Percentiles rank a stretch among this genome's conserved stretches.
phyloP scores from a whole-genome alignment of 2,329 filamentous ascomycete species.

The Tolypocladium amazonense region DNA sequence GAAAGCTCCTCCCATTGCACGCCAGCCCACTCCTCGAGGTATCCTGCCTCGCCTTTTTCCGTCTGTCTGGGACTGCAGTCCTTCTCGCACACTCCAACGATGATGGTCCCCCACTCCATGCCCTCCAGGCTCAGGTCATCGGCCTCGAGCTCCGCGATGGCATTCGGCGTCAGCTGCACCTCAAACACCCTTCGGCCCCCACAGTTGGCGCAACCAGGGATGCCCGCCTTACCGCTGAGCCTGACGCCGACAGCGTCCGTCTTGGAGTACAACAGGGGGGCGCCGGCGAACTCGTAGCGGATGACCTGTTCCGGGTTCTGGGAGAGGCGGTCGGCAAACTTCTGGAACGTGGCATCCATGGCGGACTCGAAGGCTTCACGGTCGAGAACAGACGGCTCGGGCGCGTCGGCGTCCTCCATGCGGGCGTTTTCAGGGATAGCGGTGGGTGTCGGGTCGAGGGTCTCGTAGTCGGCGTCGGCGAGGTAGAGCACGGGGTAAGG shows the following conservation, averaged over 20 bases:
- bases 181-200: constrained; percentile 72
- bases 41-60: constrained; percentile 55
- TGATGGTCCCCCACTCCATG: constrained; percentile 97
- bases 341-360: constrained; percentile 68
- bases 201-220: constrained; percentile 72
- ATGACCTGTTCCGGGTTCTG: constrained; percentile 79
- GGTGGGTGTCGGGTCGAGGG: constrained; percentile 51
- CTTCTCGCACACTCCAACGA: constrained; percentile 71
- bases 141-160: constrained; percentile 78
- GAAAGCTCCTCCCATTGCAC: constrained; percentile 89
- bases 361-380: constrained; percentile 62
- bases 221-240: constrained; percentile 36
- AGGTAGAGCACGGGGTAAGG: constrained; percentile 72
- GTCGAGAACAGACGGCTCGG: constrained; percentile 43
- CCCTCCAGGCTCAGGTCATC: constrained; percentile 65
- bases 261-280: constrained; percentile 71
- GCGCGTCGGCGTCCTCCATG: constrained; percentile 26
- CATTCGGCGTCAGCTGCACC: constrained; percentile 82
- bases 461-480: constrained; percentile 85
- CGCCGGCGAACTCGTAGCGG: constrained; percentile 66
- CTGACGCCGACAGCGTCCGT: constrained; percentile 61
- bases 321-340: constrained; percentile 65
- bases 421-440: constrained; percentile 40
- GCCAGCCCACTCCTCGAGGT: constrained; percentile 92
- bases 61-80: constrained; percentile 61